Conservation (phyloP, 78 protist genomes). For the Carpediemonas membranifera region DNA sequence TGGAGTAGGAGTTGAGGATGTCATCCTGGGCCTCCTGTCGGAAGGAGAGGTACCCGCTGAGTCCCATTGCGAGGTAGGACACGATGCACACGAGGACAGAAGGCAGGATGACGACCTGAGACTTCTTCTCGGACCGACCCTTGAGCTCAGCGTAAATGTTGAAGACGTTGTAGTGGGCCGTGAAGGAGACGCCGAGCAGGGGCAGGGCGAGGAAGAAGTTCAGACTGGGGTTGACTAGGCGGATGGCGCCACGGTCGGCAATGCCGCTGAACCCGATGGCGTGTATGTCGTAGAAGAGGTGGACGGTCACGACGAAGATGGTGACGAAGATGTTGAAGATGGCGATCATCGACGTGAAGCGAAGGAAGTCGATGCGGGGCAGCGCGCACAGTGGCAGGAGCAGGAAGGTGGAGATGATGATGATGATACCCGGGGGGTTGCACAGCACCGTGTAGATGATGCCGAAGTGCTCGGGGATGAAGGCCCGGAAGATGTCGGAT, state of each 20-base stretch:
- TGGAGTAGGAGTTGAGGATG: background rate
- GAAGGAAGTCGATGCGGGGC: background rate
- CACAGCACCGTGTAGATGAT: background rate
- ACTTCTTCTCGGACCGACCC: background rate
- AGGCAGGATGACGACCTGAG: background rate
- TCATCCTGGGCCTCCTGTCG: background rate
- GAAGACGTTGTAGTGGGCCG: conserved; percentile 16
- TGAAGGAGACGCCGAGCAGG: conserved; percentile 7
- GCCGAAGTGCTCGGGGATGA: background rate
- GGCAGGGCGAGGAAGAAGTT: conserved; percentile 4
- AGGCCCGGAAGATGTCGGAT: background rate
- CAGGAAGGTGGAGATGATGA: background rate
- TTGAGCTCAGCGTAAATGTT: conserved; percentile 1
- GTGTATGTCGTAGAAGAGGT: background rate
- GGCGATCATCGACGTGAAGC: background rate
- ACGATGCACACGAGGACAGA: background rate
- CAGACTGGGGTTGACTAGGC: background rate
- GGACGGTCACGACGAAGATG: no score
- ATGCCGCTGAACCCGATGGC: background rate
- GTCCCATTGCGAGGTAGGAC: background rate
- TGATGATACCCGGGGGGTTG: background rate
- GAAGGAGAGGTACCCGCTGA: background rate
- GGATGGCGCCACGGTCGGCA: conserved; percentile 3
- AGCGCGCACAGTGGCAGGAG: background rate
- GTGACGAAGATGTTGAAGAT: background rate